Evolutionary conservation across 176 grass and related monocot genomes (phyloP), one percentile per base, ranked within the genome.

Genomic region (Phoenix dactylifera): DNA sequence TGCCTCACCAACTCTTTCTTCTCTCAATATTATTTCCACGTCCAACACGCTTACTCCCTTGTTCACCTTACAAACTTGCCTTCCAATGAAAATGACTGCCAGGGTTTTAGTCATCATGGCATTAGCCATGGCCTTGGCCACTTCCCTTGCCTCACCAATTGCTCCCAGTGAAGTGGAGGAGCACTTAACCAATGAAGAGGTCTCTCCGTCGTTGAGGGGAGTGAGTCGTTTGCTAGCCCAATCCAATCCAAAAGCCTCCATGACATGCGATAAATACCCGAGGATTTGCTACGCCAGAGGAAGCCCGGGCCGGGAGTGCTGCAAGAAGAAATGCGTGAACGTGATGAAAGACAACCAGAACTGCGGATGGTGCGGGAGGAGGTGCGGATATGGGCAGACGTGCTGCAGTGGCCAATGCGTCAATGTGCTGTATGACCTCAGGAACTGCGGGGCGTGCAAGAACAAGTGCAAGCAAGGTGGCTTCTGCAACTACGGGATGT

Each of bases 391-490:
- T 15, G 74, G 74, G 19, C 32, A 63, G 57, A 57, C 44, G 5
- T 77, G 74, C n/a, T 77, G 74, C 39, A 15, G 5, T 6, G 65
- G 74, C 65, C 61, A 49, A 15, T 77, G 74, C 6, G 57, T 69
- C 6, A 23, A 50, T 15, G 25, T 70, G 16, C 25, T 75, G 72
- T 67, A 67, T 52, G 62, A 75, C 22, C 17, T 49, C 16, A 59
- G 12, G 17, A 77, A 77, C 50, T 77, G 74, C 16, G 74, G 74
- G 0, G 65, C 51, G 25, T 77, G 74, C 74, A 77, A 69, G 65
- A 77, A 63, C 50, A 63, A 57, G 49, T 77, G 74, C 74, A 77
- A 77, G 57, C 62, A 69, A 2, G 74, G 74, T n/a, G 69, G 55
- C 44, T 77, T 50, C 59, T 77, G 74, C 61, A 68, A 20, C 4